Evolutionary conservation across 441 rosid species (phyloP), one percentile per base, ranked within the genome.

Genomic region (Erodium trifolium): DNA sequence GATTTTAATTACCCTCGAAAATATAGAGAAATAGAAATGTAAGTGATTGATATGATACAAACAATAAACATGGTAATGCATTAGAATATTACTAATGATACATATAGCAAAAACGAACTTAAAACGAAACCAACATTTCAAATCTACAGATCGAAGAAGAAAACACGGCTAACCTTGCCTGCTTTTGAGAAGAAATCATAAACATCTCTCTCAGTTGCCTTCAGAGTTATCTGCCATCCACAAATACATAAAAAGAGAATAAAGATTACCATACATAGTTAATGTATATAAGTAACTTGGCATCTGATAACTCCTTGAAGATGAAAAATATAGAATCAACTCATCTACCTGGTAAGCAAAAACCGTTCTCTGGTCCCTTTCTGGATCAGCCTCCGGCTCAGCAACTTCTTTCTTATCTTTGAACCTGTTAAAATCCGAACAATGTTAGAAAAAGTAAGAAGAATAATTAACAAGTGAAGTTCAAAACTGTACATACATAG

Each of bases 361-460:
- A 79, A 92, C 98, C 3, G 98, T 90, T 79, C 95, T 84, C 73
- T 90, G 98, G 77, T 92, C 98, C 81, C 98, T 90, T 80, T 92
- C 98, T 3, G 98, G 98, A 81, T 92, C 98, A 57, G 87, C 89
- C 80, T 90, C 98, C 70, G 95, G 89, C 80, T 90, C 96, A 67
- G 70, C 77, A 3, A 65, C 73, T 68, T 92, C 95, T 78, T 87
- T 90, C 87, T 92, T 90, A 16, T 92, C 96, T 79, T 76, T 92
- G 69, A 70, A 83, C 78, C 86, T 86, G 85, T 95, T 92, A 79
- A 71, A 72, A 75, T 45, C 29, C 41, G 43, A 63, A 11, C 11
- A 19, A 63, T 31, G 16, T 63, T 4, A 63, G 35, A 13, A 0
- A 63, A 29, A 13, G 16, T 27, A 12, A 27, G 39, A 63, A 12